Conservation (phyloP, 2,329 filamentous ascomycete species). For the Blastomyces parvus region DNA sequence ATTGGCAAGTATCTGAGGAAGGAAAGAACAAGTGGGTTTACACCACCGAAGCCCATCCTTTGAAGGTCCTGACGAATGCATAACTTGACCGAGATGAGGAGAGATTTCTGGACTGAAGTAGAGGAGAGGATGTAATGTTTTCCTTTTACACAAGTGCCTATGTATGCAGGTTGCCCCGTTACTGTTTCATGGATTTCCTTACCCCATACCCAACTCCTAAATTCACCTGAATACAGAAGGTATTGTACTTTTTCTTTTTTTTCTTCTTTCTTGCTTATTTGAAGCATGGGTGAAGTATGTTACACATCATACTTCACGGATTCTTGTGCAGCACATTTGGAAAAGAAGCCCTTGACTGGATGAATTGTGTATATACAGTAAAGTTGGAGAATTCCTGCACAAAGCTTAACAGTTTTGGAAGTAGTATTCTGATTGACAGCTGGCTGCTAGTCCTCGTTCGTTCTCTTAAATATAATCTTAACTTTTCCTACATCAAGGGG, state of each 20-base stretch:
- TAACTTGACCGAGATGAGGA: background rate
- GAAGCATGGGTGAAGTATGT: background rate
- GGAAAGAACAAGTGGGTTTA: constrained; percentile 49
- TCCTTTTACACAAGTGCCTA: too few relatives aligned
- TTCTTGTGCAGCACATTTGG: background rate
- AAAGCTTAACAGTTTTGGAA: background rate
- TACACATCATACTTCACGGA: background rate
- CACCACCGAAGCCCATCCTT: constrained; percentile 57
- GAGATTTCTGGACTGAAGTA: too few relatives aligned
- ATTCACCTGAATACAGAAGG: background rate
- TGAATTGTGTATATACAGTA: background rate
- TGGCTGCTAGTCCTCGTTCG: too few relatives aligned
- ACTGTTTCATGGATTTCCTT: background rate
- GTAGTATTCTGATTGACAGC: background rate
- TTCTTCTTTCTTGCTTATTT: background rate
- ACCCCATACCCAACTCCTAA: background rate
- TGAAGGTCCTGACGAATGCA: constrained; percentile 33
- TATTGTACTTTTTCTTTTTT: background rate
- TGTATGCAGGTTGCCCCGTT: too few relatives aligned
- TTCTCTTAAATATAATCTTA: too few relatives aligned
- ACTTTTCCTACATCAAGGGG: too few relatives aligned
- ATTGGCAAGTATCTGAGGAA: constrained; percentile 47
- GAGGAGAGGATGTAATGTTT: background rate
- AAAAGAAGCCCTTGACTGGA: background rate
- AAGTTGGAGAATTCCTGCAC: background rate